Conservation (phyloP, 257 asterid species). For the Rauvolfia tetraphylla region DNA sequence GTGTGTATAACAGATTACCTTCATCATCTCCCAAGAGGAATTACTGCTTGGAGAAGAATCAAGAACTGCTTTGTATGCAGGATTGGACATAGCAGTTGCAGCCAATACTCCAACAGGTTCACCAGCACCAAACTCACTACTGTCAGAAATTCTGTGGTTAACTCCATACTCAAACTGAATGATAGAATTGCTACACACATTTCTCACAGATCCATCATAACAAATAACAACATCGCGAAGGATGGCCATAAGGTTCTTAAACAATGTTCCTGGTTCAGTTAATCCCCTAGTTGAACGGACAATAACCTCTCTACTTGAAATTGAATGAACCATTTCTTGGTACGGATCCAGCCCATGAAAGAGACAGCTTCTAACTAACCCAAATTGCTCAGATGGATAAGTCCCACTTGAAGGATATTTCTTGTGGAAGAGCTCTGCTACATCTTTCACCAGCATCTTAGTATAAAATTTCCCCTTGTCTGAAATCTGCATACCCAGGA, state of each 20-base stretch:
- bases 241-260: slow-evolving; percentile 93
- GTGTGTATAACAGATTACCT: slow-evolving; percentile 41
- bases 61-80: slow-evolving; percentile 97
- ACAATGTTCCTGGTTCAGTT: slow-evolving; percentile 89
- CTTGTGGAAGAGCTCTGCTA: slow-evolving; percentile 54
- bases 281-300: slow-evolving; percentile 93
- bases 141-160: slow-evolving; percentile 39
- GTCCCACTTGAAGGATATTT: slow-evolving; percentile 62
- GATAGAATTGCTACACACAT: slow-evolving; percentile 73
- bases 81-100: slow-evolving; percentile 99
- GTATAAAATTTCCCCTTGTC: slow-evolving; percentile 74
- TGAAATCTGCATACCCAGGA: slow-evolving; percentile 71
- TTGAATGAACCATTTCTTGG: slow-evolving; percentile 91
- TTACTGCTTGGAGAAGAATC: slow-evolving; percentile 98
- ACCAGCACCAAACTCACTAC: slow-evolving; percentile 83
- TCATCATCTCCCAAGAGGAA: slow-evolving; percentile 99
- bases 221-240: slow-evolving; percentile 90
- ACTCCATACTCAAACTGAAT: slow-evolving; percentile 87
- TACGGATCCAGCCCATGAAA: slow-evolving; percentile 86
- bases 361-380: slow-evolving; percentile 73
- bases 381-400: slow-evolving; percentile 67
- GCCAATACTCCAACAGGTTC: slow-evolving; percentile 99
- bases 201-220: slow-evolving; percentile 83
- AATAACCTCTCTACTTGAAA: slow-evolving; percentile 91
- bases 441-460: slow-evolving; percentile 58